Evolutionary conservation across 1,284 basidiomycete genomes (phyloP).

Genomic region (Trichosporon asahii): DNA sequence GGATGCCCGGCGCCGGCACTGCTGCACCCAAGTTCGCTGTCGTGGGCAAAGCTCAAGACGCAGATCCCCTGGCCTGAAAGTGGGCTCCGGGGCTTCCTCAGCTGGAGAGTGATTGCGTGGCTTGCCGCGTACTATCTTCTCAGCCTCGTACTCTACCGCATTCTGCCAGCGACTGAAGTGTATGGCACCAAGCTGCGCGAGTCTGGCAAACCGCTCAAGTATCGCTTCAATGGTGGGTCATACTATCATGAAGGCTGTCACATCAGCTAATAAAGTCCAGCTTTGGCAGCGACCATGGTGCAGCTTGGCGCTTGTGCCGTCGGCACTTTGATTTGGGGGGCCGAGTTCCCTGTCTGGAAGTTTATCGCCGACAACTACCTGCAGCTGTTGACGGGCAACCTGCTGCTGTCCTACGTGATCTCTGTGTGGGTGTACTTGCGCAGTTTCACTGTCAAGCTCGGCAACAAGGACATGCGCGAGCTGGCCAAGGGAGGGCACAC

Average conservation of each 20-base stretch:
- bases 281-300: constrained; percentile 6
- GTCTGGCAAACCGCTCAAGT: constrained; percentile 16
- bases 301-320: constrained; percentile 10
- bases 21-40: background rate
- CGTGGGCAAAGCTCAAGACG: constrained; percentile 7
- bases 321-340: constrained; percentile 9
- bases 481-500: constrained; percentile 12
- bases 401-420: constrained; percentile 9
- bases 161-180: constrained; percentile 11
- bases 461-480: constrained; percentile 13
- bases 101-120: constrained; percentile 6
- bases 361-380: constrained; percentile 15
- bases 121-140: constrained; percentile 10
- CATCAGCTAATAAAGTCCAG: background rate
- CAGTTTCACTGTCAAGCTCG: constrained; percentile 9
- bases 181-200: constrained; percentile 16
- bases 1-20: constrained; percentile 12
- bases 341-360: constrained; percentile 13
- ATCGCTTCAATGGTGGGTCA: constrained; percentile 11
- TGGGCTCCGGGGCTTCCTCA: constrained; percentile 11
- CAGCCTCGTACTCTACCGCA: constrained; percentile 13
- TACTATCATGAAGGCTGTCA: background rate
- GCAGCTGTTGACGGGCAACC: constrained; percentile 10
- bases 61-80: constrained; percentile 13
- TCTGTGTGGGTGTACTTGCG: constrained; percentile 11